phyloP scores from a whole-genome alignment of 148 eudicot species.

The Chenopodium suecicum region DNA sequence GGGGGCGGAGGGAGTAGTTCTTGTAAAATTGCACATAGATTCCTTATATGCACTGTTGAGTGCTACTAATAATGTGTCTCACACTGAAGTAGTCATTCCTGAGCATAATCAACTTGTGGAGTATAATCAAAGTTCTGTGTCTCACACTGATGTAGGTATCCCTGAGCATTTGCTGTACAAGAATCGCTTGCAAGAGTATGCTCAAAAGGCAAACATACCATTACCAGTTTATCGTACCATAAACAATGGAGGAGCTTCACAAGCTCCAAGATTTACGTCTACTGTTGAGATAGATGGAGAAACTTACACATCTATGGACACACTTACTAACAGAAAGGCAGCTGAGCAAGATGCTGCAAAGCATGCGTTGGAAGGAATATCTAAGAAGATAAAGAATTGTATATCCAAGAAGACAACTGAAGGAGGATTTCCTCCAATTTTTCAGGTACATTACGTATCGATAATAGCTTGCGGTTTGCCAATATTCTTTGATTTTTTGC shows the following conservation, averaged over 20 bases:
- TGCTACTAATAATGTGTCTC: not conserved
- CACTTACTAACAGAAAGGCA: constrained; percentile 36
- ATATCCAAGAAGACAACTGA: constrained; percentile 23
- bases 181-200: constrained; percentile 38
- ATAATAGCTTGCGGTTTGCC: not conserved
- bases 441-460: constrained; percentile 29
- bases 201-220: constrained; percentile 33
- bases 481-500: not conserved
- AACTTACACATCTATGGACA: constrained; percentile 28
- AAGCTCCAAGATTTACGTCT: constrained; percentile 39
- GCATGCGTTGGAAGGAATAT: constrained; percentile 40
- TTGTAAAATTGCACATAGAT: too few relatives aligned
- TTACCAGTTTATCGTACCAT: constrained; percentile 47
- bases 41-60: too few relatives aligned
- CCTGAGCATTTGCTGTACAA: constrained; percentile 31
- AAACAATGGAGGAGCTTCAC: constrained; percentile 26
- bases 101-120: not conserved
- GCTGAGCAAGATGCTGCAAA: constrained; percentile 68
- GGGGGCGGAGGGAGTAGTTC: too few relatives aligned
- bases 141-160: constrained; percentile 24
- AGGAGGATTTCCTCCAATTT: constrained; percentile 33
- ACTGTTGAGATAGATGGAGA: constrained; percentile 55
- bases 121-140: not conserved
- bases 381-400: constrained; percentile 26
- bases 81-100: constrained; percentile 26